phyloP scores from a whole-genome alignment of 1,139 yeast genomes.

The Magnusiomyces suaveolens region DNA sequence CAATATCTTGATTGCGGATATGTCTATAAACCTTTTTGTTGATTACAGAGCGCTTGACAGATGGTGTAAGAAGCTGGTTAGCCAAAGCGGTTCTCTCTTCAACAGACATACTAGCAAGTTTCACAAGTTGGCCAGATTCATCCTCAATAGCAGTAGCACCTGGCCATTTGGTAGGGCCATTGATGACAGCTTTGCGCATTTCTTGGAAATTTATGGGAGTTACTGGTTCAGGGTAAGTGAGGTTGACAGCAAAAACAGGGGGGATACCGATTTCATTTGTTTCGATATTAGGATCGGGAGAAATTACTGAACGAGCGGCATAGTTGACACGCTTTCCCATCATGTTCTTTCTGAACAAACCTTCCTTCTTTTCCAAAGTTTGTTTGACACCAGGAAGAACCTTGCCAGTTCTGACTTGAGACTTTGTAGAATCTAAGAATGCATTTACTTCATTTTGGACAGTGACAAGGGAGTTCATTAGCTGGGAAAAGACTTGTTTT shows the following conservation, averaged over 20 bases:
- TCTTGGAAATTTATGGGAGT: slow-evolving; percentile 78
- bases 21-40: slow-evolving; percentile 97
- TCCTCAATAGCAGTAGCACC: slow-evolving; percentile 91
- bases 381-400: slow-evolving; percentile 95
- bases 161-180: slow-evolving; percentile 86
- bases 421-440: slow-evolving; percentile 84
- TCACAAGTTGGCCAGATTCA: slow-evolving; percentile 69
- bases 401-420: slow-evolving; percentile 61
- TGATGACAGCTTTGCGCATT: slow-evolving; percentile 59
- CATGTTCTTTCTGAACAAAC: slow-evolving; percentile 87
- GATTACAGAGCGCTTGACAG: slow-evolving; percentile 68
- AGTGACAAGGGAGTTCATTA: slow-evolving; percentile 92
- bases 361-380: slow-evolving; percentile 87
- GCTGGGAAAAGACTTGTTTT: slow-evolving; percentile 69
- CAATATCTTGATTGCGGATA: slow-evolving; percentile 93
- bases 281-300: slow-evolving; percentile 93
- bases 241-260: slow-evolving; percentile 86
- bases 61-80: slow-evolving; percentile 87
- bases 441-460: slow-evolving; percentile 93
- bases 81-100: slow-evolving; percentile 81
- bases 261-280: slow-evolving; percentile 99
- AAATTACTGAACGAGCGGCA: slow-evolving; percentile 95
- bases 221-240: slow-evolving; percentile 93
- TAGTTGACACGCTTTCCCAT: slow-evolving; percentile 98
- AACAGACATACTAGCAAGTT: slow-evolving; percentile 80